These are phyloP conservation scores for Hypomyces rosellus DNA, from an alignment of 2,329 filamentous ascomycete genomes.

Conservation along the genomic window DNA sequence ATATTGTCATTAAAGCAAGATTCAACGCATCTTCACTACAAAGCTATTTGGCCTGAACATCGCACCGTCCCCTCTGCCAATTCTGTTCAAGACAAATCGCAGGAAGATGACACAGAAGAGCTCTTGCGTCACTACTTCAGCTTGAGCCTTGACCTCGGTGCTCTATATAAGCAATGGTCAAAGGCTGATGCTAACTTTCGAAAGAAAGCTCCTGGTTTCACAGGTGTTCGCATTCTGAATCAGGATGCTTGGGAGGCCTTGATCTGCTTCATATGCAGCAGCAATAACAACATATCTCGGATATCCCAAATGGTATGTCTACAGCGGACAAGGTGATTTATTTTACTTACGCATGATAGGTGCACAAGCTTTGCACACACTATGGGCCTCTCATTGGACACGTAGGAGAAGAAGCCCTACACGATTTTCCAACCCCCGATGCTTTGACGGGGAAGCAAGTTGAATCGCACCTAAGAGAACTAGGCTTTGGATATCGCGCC, in stretches of 20 bases:
- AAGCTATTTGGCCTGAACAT: conserved; percentile 52
- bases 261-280: conserved; percentile 94
- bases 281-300: conserved; percentile 94
- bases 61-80: conserved; percentile 6
- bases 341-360: conserved; percentile 34
- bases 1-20: conserved; percentile 84
- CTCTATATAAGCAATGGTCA: conserved; percentile 84
- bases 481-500: conserved; percentile 92
- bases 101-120: conserved; percentile 61
- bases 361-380: conserved; percentile 79
- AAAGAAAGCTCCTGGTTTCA: conserved; percentile 78
- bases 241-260: conserved; percentile 96
- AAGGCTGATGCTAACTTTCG: conserved; percentile 79
- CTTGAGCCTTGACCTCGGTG: conserved; percentile 65
- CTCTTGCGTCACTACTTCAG: conserved; percentile 85
- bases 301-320: conserved; percentile 82
- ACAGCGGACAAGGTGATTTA: too few relatives aligned
- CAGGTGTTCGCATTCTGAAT: conserved; percentile 83
- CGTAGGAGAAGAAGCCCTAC: conserved; percentile 64
- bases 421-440: conserved; percentile 78
- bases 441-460: conserved; percentile 68
- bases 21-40: conserved; percentile 69
- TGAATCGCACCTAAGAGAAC: conserved; percentile 68
- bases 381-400: conserved; percentile 74
- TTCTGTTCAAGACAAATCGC: conserved; percentile 11